Percentiles rank a stretch among this genome's conserved stretches.
phyloP scores from a whole-genome alignment of 2,329 filamentous ascomycete genomes.

The Talaromyces sp. region DNA sequence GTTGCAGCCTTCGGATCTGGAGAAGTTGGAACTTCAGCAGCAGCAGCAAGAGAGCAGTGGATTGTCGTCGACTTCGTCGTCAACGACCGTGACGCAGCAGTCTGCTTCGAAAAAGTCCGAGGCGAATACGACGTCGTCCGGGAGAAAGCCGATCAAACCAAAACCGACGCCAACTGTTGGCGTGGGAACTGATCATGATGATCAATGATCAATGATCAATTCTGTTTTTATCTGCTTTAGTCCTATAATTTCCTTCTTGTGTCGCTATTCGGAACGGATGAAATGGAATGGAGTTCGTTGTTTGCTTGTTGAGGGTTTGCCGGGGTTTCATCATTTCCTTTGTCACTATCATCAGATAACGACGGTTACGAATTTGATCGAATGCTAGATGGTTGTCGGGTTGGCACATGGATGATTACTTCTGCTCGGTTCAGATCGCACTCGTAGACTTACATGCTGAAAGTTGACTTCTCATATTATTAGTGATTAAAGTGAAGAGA shows the following conservation, averaged over 20 bases:
- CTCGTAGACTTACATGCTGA: neutral
- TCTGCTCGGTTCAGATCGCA: neutral
- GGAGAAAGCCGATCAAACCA: constrained; percentile 17
- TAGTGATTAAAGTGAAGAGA: neutral
- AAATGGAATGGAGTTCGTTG: constrained; percentile 1
- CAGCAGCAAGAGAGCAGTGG: constrained; percentile 2
- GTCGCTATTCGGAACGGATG: neutral
- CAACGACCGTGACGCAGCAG: neutral
- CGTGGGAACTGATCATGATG: constrained; percentile 13
- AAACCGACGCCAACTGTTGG: constrained; percentile 15
- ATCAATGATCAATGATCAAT: neutral
- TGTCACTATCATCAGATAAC: neutral
- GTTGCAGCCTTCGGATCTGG: constrained; percentile 11
- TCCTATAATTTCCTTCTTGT: neutral
- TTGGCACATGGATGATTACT: neutral
- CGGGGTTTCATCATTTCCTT: neutral
- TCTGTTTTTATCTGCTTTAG: neutral
- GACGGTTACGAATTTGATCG: constrained; percentile 1
- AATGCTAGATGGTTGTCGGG: neutral
- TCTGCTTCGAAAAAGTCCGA: constrained; percentile 5
- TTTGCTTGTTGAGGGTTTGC: neutral
- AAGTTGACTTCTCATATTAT: constrained; percentile 1
- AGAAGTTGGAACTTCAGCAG: neutral
- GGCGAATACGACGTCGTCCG: neutral
- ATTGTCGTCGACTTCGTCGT: neutral